These are phyloP conservation scores for Scenedesmus sp. DNA, from an alignment of 163 green algal genomes.

Conservation along the genomic window DNA sequence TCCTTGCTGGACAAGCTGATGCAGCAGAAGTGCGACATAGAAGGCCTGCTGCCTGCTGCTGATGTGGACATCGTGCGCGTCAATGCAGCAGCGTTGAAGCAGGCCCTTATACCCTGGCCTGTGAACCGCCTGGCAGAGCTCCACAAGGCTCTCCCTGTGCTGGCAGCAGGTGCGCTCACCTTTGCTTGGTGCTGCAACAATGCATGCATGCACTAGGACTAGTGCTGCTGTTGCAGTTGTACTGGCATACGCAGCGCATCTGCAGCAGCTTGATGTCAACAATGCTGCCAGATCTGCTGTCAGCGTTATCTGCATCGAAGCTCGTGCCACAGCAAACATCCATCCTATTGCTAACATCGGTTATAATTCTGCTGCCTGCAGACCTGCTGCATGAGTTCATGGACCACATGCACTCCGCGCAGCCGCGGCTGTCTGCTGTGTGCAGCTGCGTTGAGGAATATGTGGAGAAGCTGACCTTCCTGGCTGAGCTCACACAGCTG, in stretches of 20 bases:
- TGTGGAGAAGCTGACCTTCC: slow-evolving; percentile 80
- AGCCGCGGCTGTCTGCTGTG: slow-evolving; percentile 57
- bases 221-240: not conserved
- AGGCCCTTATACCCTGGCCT: slow-evolving; percentile 75
- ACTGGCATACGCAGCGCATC: not conserved
- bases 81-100: slow-evolving; percentile 70
- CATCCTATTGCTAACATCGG: no score
- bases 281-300: not conserved
- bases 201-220: not conserved
- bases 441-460: slow-evolving; percentile 79
- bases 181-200: not conserved
- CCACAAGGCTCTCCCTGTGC: slow-evolving; percentile 68
- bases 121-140: slow-evolving; percentile 69
- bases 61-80: slow-evolving; percentile 78
- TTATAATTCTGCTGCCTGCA: not conserved
- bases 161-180: slow-evolving; percentile 53
- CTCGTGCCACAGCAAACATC: no score
- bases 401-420: slow-evolving; percentile 73
- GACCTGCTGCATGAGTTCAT: slow-evolving; percentile 78
- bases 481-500: slow-evolving; percentile 56
- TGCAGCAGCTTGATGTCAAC: not conserved
- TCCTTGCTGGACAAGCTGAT: slow-evolving; percentile 67
- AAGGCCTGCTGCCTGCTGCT: slow-evolving; percentile 56
- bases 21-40: slow-evolving; percentile 69
- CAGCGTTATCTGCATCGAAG: no score